These are phyloP conservation scores for Diaporthe nobilis DNA, from an alignment of 2,329 filamentous ascomycete genomes.

Conservation along the genomic window DNA sequence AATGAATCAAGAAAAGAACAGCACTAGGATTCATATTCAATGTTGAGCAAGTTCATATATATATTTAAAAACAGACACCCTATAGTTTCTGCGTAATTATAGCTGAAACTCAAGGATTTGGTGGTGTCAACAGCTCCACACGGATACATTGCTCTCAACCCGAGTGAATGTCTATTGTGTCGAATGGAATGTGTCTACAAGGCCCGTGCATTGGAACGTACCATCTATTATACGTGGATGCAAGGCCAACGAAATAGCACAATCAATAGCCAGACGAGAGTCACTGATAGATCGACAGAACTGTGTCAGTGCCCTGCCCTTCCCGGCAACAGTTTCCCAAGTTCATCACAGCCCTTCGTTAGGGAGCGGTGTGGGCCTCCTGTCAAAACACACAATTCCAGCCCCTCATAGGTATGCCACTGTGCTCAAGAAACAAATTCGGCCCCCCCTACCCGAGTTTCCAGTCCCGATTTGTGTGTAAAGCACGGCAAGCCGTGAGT, in stretches of 20 bases:
- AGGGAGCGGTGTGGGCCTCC: not conserved
- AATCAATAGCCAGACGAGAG: not conserved
- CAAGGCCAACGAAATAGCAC: not conserved
- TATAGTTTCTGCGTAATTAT: not conserved
- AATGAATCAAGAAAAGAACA: not conserved
- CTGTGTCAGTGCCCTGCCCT: not conserved
- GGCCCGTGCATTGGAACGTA: not conserved
- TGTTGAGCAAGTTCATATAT: not conserved
- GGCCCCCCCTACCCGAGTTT: not conserved
- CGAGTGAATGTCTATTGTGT: not conserved
- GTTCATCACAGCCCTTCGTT: not conserved
- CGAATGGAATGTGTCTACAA: not conserved
- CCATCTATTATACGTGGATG: not conserved
- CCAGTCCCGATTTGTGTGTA: not conserved
- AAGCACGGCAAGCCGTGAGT: not conserved
- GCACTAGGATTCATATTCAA: too few species aligned
- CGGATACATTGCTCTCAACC: not conserved
- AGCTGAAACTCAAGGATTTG: not conserved
- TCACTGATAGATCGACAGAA: constrained; percentile 5
- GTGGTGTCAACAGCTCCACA: not conserved
- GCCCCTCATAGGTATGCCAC: not conserved
- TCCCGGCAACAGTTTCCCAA: constrained; percentile 9
- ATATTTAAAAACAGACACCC: not conserved
- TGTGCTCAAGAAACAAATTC: not conserved
- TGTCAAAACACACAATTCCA: not conserved